These are phyloP conservation scores for Suhomyces kilbournensis DNA, from an alignment of 805 yeast genomes.

Conservation along the genomic window DNA sequence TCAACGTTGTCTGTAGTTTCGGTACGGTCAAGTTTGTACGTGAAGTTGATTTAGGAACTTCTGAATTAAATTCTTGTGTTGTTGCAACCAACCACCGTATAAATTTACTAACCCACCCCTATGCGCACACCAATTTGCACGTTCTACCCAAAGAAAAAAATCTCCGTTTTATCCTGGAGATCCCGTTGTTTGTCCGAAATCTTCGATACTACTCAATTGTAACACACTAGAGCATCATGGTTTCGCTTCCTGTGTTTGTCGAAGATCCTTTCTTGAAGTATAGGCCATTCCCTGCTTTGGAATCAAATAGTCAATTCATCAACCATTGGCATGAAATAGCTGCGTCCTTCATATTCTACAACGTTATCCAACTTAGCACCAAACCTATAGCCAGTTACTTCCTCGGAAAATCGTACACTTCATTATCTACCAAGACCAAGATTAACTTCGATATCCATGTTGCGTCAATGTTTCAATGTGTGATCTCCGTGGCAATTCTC, in stretches of 20 bases:
- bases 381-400: conserved; percentile 47
- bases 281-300: conserved; percentile 44
- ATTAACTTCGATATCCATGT: conserved; percentile 87
- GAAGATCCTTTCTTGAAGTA: conserved; percentile 44
- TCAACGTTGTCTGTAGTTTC: too few species aligned
- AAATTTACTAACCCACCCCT: not conserved
- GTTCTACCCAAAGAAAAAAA: not conserved
- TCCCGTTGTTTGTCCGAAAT: not conserved
- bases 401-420: conserved; percentile 55
- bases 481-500: conserved; percentile 57
- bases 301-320: conserved; percentile 30
- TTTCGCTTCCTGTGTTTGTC: conserved; percentile 21
- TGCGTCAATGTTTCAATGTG: conserved; percentile 82
- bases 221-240: conserved; percentile 1
- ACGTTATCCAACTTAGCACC: conserved; percentile 48
- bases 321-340: conserved; percentile 78
- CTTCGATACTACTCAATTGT: not conserved
- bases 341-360: conserved; percentile 59
- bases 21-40: not conserved
- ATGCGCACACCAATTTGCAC: not conserved
- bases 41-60: too few species aligned
- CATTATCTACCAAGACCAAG: conserved; percentile 43
- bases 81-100: not conserved
- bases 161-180: not conserved
- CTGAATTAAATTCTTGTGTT: too few species aligned